Evolutionary conservation across 768 basidiomycete species (phyloP), one percentile per base, ranked within the genome.

Genomic region (Dentipellis fragilis): DNA sequence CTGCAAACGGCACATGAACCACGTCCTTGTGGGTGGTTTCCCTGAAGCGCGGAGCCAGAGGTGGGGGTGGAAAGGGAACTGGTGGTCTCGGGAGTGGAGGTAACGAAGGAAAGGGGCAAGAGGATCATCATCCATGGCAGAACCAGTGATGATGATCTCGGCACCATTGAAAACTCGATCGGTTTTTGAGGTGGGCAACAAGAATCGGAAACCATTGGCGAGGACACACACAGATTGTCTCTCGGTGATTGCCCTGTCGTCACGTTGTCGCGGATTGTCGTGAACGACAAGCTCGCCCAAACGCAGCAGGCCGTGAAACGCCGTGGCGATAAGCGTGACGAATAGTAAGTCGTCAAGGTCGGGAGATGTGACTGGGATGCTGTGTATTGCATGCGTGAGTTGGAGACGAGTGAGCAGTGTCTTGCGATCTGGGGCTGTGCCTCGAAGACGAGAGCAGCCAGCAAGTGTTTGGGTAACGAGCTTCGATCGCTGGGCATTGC

Each of bases 21-120:
- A 78, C 0, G 55, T n/a, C 0, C 68, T 60, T 0, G 66, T 71
- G 0, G 75, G 76, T 0, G 71, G 52, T 1, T 54, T 10, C 0
- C 75, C 71, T 22, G 67, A 39, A 0, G 21, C 16, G 7, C 59
- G 59, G 4, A 77, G 46, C 69, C 68, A 77, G 0, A 78, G 69
- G 2, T 62, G 62, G 0, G 68, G 64, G 11, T 64, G 62, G 5
- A 35, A n/a, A 1, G 53, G 29, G 21, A 37, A 34, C 4, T 1
- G n/a, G 12, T 16, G 16, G 19, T 54, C 53, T 1, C 53, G 45
- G 0, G 29, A 22, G 12, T 21, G 8, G 4, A 54, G 53, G 47
- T 65, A 62, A 1, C 63, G 66, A 47, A 66, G 67, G 0, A 57
- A 57, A 0, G 12, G 11, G 3, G 10, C 0, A 10, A 53, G 11